These are phyloP conservation scores for Beauveria varroae DNA, from an alignment of 2,329 filamentous ascomycete genomes.

Conservation along the genomic window DNA sequence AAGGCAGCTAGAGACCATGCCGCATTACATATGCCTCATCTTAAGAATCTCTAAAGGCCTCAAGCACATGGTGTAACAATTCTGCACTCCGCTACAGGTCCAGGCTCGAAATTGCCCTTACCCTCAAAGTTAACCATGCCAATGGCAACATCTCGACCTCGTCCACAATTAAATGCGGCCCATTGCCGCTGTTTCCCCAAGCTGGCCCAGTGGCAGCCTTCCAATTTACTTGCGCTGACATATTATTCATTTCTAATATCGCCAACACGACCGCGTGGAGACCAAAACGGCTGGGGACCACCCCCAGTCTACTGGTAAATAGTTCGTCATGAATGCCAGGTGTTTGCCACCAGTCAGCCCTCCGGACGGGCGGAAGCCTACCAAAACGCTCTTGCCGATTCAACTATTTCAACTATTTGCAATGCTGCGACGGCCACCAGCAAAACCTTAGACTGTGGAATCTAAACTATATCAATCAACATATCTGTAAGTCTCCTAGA, in stretches of 20 bases:
- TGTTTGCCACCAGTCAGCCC: not conserved
- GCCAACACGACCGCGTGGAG: not conserved
- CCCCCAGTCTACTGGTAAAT: not conserved
- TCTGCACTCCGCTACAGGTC: not conserved
- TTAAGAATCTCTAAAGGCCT: not conserved
- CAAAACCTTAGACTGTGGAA: not conserved
- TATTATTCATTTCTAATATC: not conserved
- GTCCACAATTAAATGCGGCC: constrained; percentile 8
- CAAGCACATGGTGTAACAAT: not conserved
- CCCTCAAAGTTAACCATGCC: constrained; percentile 4
- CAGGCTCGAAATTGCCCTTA: not conserved
- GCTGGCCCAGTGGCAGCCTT: not conserved
- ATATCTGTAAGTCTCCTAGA: too few species aligned
- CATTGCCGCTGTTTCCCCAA: not conserved
- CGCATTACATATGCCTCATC: not conserved
- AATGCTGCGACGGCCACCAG: not conserved
- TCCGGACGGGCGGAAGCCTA: constrained; percentile 7
- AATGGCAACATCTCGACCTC: not conserved
- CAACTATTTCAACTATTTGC: not conserved
- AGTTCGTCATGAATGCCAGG: not conserved
- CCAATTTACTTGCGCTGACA: not conserved
- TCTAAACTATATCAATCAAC: not conserved
- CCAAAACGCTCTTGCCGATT: not conserved
- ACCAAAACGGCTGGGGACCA: not conserved
- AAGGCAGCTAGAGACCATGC: not conserved